Base-by-base conservation (phyloP, 2,329 filamentous ascomycete genomes). In the Ascochyta viciae-villosae region DNA sequence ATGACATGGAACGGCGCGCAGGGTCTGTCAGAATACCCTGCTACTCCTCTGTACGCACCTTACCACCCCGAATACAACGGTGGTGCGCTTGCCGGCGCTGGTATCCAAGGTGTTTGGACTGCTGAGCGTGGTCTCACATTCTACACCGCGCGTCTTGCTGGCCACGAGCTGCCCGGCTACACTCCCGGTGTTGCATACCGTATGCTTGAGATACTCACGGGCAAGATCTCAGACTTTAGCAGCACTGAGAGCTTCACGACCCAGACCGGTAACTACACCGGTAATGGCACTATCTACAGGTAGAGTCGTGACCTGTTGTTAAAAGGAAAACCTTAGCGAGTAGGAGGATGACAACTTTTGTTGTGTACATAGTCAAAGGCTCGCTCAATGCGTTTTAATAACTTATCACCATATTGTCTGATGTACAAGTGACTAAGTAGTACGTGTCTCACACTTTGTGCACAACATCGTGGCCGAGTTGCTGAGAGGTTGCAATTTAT, bases 1-100 rank as follows among this genome's bases (percentile, higher is more conserved):
- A 78, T 83, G 74, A 84, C 81, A 2, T 83, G 81, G 80, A 78
- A 81, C 63, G 81, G 81, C 13, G 57, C 66, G 3, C 78, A 81
- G 46, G 81, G 81, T 10, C 77, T 84, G 38, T 75, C 79, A 23
- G 53, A 66, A 5, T 76, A 76, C 22, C 81, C 81, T 0, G 65
- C 58, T 16, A 73, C 66, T n/a, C 68, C 70, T 1, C 75, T 82
- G 39, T 80, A 78, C 57, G 74, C 74, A 0, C 79, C 80, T 0
- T 78, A 78, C 64, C 77, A 81, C 61, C 74, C 75, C 1, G 76
- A 77, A 54, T 77, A 74, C 57, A 77, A 78, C 48, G 58, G 61
- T 2, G 77, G 76, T 16, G 58, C 73, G 3, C 68, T 77, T 16
- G 74, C 77, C 0, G 80, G 77, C 13, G 66, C 76, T 7, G 78